phyloP scores from a whole-genome alignment of 129 eudicot genomes.

The Glebionis coronaria region DNA sequence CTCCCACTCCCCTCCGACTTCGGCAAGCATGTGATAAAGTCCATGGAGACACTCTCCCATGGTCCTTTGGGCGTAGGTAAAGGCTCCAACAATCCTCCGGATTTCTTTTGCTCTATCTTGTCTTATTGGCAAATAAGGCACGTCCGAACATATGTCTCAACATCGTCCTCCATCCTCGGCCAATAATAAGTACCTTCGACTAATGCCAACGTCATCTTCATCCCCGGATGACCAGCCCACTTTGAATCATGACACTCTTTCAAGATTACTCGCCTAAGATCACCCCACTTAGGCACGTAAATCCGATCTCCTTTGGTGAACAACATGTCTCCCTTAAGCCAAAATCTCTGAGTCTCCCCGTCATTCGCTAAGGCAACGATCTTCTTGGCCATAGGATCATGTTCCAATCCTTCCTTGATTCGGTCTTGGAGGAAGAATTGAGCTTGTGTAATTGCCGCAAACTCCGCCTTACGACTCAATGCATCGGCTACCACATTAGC shows the following conservation, averaged over 20 bases:
- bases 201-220: neutral
- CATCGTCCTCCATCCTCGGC: slow-evolving; percentile 4
- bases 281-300: neutral
- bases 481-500: neutral
- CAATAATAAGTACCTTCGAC: neutral
- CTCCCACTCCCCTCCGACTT: neutral
- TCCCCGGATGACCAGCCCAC: neutral
- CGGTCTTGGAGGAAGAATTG: neutral
- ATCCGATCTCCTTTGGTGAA: neutral
- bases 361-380: neutral
- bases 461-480: neutral
- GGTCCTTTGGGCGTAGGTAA: neutral
- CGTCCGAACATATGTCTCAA: slow-evolving; percentile 5
- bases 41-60: slow-evolving; percentile 18
- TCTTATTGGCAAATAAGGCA: slow-evolving; percentile 33
- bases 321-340: neutral
- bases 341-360: neutral
- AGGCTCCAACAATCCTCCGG: slow-evolving; percentile 7
- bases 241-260: slow-evolving; percentile 2
- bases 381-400: neutral
- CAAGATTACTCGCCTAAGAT: neutral
- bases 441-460: neutral
- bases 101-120: neutral
- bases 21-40: slow-evolving; percentile 11
- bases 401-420: slow-evolving; percentile 1